Evolutionary conservation across 441 rosid species (phyloP).

Genomic region (Jatropha podagrica): DNA sequence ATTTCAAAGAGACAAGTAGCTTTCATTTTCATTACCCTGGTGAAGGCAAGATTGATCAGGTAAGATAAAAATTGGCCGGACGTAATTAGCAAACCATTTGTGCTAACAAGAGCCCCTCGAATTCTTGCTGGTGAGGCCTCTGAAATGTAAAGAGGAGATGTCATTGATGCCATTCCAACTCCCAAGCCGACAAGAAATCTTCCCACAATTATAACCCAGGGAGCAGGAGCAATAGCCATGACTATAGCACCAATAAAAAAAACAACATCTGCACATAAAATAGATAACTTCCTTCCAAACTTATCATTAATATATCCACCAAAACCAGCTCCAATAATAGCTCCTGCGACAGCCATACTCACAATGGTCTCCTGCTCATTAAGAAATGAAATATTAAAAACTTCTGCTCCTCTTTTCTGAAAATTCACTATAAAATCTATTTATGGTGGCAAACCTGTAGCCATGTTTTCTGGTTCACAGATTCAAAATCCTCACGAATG

Average conservation of each 20-base stretch:
- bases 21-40: slow-evolving; percentile 35
- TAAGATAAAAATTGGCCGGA: slow-evolving; percentile 83
- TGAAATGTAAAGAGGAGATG: slow-evolving; percentile 81
- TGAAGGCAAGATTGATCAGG: slow-evolving; percentile 78
- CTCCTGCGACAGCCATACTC: slow-evolving; percentile 84
- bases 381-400: not conserved
- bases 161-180: slow-evolving; percentile 97
- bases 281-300: slow-evolving; percentile 62
- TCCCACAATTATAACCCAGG: slow-evolving; percentile 65
- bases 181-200: slow-evolving; percentile 77
- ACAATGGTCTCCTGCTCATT: slow-evolving; percentile 62
- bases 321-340: slow-evolving; percentile 80
- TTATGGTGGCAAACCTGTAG: slow-evolving; percentile 39
- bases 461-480: slow-evolving; percentile 53
- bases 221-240: slow-evolving; percentile 77
- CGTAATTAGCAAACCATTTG: slow-evolving; percentile 69
- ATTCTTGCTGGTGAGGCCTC: slow-evolving; percentile 86
- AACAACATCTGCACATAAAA: slow-evolving; percentile 59
- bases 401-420: not conserved
- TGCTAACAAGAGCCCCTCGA: slow-evolving; percentile 84
- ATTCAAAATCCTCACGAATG: slow-evolving; percentile 59
- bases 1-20: not conserved
- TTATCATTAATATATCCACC: slow-evolving; percentile 84
- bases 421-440: not conserved
- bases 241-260: slow-evolving; percentile 64